phyloP scores from a whole-genome alignment of 176 grass and related monocot genomes.

The Sorghum bicolor region Sorghum_bicolor_NCBIv3 NC_012876.2:2403501-2404000 shows the following conservation, averaged over 20 bases:
- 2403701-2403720: background rate
- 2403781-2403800: background rate
- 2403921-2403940: background rate
- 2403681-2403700: background rate
- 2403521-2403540: background rate
- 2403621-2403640: background rate
- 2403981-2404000: background rate
- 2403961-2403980: background rate
- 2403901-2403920: background rate
- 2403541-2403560: background rate
- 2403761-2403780: background rate
- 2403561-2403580: background rate
- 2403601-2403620: background rate
- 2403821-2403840: background rate
- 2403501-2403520: background rate
- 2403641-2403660: background rate
- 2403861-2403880: background rate
- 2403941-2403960: background rate
- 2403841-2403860: background rate
- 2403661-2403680: background rate
- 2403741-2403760: background rate
- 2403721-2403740: background rate
- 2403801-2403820: background rate
- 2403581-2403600: background rate
- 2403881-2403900: background rate